Evolutionary conservation across 2,329 filamentous ascomycete genomes (phyloP), one percentile per base, ranked within the genome.

Genomic region (Scorias spongiosa): DNA sequence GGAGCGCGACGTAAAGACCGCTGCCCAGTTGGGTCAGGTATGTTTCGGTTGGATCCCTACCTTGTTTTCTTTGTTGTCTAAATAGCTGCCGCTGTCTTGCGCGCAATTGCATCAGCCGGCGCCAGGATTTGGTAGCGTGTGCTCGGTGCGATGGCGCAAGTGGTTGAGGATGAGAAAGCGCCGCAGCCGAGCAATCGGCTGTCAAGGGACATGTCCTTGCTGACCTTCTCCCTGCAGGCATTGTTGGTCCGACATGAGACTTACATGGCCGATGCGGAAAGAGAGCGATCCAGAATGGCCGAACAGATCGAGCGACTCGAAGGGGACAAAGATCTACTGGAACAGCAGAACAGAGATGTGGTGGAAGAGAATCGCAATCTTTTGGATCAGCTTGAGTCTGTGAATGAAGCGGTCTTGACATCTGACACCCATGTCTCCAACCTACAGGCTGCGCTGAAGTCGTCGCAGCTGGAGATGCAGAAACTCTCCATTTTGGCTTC

Each of bases 21-120:
- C 91, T 36, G 91, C 87, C 41, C 75, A 82, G 60, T 74, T 95
- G 55, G 91, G 91, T 51, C 84, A 95, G 83, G 89, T 95, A 81
- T 60, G 84, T 76, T 17, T 17, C 32, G 11, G 15, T 36, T 36
- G 15, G 32, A 36, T 36, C 9, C 9, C 9, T 11, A 37, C 29
- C 44, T 47, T 29, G 11, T 32, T 38, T 32, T 38, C 50, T 29
- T 44, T 47, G 44, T 47, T 44, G 45, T 45, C 46, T 47, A 45
- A 29, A n/a, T 29, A 26, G 20, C 20, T 26, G 20, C 20, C 20
- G 20, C 20, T 26, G 20, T 26, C 7, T 26, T 26, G 20, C 20
- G 20, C 20, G 4, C 20, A 26, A 26, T 26, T 26, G 20, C 20
- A 26, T 26, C 20, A 26, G 20, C 20, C 20, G 7, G 20, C 7